A percentile compares a stretch with the other conserved stretches of the same genome.
Evolutionary conservation across 768 basidiomycete species (phyloP).

Genomic region (Symmetrospora coprosmae): DNA sequence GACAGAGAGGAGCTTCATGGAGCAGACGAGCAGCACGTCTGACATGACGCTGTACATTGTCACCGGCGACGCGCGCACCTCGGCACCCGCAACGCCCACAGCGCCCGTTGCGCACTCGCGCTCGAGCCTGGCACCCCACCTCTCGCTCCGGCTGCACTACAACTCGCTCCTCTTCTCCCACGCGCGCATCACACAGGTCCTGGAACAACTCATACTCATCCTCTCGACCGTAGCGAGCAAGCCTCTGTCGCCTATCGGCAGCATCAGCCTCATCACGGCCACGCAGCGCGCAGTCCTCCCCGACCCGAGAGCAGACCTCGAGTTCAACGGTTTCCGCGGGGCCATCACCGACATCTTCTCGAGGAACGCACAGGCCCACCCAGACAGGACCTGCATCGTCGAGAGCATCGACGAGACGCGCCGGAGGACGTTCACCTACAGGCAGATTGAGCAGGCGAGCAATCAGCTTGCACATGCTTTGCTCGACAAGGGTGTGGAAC

Average conservation of each 20-base stretch:
- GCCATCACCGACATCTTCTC: conserved; percentile 94
- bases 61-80: conserved; percentile 18
- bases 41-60: conserved; percentile 77
- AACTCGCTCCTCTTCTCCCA: conserved; percentile 86
- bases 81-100: conserved; percentile 9
- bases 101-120: conserved; percentile 36
- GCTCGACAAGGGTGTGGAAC: conserved; percentile 64
- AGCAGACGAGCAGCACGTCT: conserved; percentile 67
- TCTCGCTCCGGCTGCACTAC: conserved; percentile 69
- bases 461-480: conserved; percentile 85
- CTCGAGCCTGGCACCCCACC: conserved; percentile 52
- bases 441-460: conserved; percentile 62
- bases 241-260: conserved; percentile 57
- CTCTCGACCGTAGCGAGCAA: conserved; percentile 56
- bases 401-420: conserved; percentile 49
- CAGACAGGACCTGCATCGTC: conserved; percentile 74
- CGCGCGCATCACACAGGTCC: conserved; percentile 56
- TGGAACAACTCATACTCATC: conserved; percentile 71
- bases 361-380: conserved; percentile 61
- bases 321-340: conserved; percentile 96
- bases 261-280: conserved; percentile 63
- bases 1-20: conserved; percentile 55
- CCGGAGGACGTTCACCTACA: conserved; percentile 54
- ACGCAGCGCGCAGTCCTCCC: conserved; percentile 59
- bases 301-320: conserved; percentile 67